These are phyloP conservation scores for Thelonectria olida DNA, from an alignment of 2,329 filamentous ascomycete genomes.

Conservation along the genomic window DNA sequence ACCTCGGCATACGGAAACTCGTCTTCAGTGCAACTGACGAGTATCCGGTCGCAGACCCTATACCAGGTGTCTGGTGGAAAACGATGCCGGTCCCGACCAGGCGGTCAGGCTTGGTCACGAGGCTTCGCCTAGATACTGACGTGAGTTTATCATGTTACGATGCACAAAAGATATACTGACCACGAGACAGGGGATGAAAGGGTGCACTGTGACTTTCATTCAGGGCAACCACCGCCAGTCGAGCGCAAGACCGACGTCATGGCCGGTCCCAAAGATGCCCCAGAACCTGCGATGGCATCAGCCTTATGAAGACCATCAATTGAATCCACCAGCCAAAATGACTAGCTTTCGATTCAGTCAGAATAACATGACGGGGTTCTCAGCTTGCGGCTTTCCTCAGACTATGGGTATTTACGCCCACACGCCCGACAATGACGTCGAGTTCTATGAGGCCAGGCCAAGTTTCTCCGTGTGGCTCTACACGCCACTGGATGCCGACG, in stretches of 20 bases:
- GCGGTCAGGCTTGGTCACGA: neutral
- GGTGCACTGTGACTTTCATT: neutral
- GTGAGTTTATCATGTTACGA: neutral
- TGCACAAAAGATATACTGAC: neutral
- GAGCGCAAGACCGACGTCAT: no score
- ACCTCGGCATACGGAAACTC: neutral
- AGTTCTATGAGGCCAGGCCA: neutral
- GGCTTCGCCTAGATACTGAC: neutral
- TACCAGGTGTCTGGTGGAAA: conserved; percentile 6
- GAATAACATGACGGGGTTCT: no score
- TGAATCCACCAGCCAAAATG: no score
- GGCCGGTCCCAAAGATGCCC: no score
- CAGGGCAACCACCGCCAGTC: neutral
- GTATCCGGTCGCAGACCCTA: neutral
- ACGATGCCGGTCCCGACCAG: neutral
- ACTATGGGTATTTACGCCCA: neutral
- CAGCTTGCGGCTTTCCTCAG: neutral
- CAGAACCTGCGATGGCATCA: no score
- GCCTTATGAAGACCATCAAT: no score
- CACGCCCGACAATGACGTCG: neutral
- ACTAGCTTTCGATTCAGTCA: no score
- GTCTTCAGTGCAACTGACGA: neutral
- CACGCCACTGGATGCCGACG: neutral
- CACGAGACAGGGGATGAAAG: neutral
- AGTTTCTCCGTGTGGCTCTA: neutral